These are phyloP conservation scores for Chlamydomonas applanata DNA, from an alignment of 139 green algal genomes.

Conservation along the genomic window DNA sequence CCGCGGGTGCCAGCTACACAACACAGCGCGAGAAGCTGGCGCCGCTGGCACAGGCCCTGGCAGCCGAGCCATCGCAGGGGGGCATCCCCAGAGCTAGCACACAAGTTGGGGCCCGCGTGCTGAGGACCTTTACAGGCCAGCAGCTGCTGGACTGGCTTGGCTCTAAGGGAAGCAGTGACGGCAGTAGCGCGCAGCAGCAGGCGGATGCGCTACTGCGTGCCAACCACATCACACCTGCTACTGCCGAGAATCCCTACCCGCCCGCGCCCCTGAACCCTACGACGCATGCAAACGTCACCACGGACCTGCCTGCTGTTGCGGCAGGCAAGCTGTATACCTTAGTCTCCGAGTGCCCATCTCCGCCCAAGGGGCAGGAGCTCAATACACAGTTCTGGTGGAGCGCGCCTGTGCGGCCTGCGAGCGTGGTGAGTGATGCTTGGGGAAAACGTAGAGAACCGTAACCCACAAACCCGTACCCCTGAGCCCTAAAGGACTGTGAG, in stretches of 20 bases:
- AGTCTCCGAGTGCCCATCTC: conserved; percentile 19
- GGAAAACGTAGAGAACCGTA: too few species aligned
- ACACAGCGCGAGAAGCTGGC: too few species aligned
- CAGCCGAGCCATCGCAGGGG: too few species aligned
- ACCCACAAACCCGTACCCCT: too few species aligned
- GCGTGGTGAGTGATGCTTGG: conserved; percentile 36
- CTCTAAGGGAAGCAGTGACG: conserved; percentile 3
- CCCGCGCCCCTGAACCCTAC: not conserved
- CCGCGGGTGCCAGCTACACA: too few species aligned
- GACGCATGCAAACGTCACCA: too few species aligned
- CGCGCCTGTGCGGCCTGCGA: conserved; percentile 37
- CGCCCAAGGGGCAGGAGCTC: conserved; percentile 37
- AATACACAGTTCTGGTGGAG: conserved; percentile 66
- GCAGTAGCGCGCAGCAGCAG: not conserved
- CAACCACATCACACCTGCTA: conserved; percentile 20
- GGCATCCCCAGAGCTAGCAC: not conserved
- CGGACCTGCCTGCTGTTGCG: too few species aligned
- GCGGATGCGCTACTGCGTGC: conserved; percentile 30
- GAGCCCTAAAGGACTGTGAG: too few species aligned
- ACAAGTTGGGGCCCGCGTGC: not conserved
- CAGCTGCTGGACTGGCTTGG: conserved; percentile 33
- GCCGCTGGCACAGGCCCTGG: too few species aligned
- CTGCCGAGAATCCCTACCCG: not conserved
- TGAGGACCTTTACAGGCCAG: conserved; percentile 9
- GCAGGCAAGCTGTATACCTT: conserved; percentile 11